Base-by-base conservation (phyloP, 2,329 filamentous ascomycete species). In the Stenocarpella maydis region DNA sequence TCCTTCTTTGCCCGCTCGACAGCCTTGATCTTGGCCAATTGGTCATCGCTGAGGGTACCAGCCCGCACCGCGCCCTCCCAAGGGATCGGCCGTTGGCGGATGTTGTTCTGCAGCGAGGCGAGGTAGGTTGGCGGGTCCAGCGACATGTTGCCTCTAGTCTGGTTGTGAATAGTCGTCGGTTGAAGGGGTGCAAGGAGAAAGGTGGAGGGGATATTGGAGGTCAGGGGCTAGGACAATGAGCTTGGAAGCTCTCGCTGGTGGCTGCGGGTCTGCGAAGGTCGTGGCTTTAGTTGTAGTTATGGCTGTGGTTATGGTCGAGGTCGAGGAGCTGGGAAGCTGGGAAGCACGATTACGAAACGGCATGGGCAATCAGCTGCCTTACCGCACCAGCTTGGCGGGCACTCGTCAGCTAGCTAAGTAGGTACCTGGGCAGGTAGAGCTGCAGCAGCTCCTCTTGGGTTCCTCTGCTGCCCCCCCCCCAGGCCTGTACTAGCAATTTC, bases 1-100 rank as follows among this genome's bases (percentile, higher is more conserved):
- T 98, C 96, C 81, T 94, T 96, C 81, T 94, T 92, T 74, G 96
- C 93, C 83, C 98, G 98, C 81, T 98, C 96, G 75, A 98, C 93
- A 71, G 95, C 93, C 81, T 95, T 95, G 83, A 99, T 97, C 87
- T 95, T 95, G 84, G 92, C 93, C 75, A 98, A 89, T 82, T 99
- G 95, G 75, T 92, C 91, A 75, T 98, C 95, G 69, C 93, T 97
- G 82, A 99, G 92, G 77, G 94, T 96, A 80, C 95, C 94, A 75
- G 94, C 94, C 80, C 96, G 90, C 74, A 97, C 94, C 76, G 95
- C 95, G 76, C 95, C 95, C 82, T 98, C 95, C 96, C 96, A 99
- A 69, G 95, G 95, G 82, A 99, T 97, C 74, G 95, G 95, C 75
- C 96, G 90, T 78, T 93, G 92, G 78, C 96, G 93, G 80, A 98